These are phyloP conservation scores for Abrus pulchellus DNA, from an alignment of 306 rosid species.

Conservation along the genomic window DNA sequence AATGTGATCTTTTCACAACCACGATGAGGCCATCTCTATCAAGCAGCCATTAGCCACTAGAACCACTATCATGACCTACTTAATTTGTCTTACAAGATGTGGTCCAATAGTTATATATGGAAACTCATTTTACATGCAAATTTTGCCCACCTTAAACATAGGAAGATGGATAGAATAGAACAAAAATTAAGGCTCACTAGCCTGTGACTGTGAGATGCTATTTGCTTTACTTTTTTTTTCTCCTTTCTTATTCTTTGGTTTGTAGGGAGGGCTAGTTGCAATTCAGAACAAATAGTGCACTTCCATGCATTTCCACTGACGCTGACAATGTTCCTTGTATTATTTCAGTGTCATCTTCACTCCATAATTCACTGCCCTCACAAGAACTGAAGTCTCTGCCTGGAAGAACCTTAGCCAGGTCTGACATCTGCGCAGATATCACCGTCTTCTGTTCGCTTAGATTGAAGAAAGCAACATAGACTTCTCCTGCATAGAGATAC, in stretches of 20 bases:
- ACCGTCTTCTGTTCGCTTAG: conserved; percentile 58
- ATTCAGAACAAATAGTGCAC: conserved; percentile 66
- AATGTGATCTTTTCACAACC: neutral
- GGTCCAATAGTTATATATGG: neutral
- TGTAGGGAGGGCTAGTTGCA: conserved; percentile 45
- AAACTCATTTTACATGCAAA: neutral
- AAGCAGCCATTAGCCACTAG: neutral
- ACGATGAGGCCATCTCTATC: neutral
- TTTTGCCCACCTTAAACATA: conserved; percentile 22
- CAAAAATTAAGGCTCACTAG: neutral
- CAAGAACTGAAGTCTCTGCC: conserved; percentile 61
- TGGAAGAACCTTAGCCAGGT: conserved; percentile 63
- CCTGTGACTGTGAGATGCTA: neutral
- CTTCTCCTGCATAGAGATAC: conserved; percentile 62
- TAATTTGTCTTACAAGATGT: neutral
- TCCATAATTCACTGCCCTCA: conserved; percentile 72
- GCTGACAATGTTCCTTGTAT: conserved; percentile 53
- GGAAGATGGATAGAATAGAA: neutral
- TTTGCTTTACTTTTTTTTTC: neutral
- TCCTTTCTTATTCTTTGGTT: neutral
- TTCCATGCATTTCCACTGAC: conserved; percentile 64
- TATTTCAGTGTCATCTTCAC: conserved; percentile 50
- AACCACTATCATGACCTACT: neutral
- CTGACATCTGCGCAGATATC: conserved; percentile 63
- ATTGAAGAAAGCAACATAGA: conserved; percentile 84